phyloP scores from a whole-genome alignment of 2,329 filamentous ascomycete genomes.

The Fusarium denticulatum region DNA sequence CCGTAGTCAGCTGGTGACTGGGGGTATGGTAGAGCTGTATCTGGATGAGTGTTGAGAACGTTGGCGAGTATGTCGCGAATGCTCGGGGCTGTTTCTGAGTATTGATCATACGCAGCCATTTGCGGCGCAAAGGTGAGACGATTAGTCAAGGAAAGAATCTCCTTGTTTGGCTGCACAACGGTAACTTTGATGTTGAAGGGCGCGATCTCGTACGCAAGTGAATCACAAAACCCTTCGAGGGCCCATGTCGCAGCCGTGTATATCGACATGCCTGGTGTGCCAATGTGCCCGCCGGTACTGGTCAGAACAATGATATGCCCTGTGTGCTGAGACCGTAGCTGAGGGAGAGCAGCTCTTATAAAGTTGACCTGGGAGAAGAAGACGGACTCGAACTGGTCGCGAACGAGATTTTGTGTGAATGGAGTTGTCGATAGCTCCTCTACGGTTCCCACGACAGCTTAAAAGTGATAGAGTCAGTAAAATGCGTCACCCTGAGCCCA shows the following conservation, averaged over 20 bases:
- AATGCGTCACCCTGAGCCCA: not conserved
- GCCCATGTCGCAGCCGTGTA: slow-evolving; percentile 95
- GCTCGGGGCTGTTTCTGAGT: slow-evolving; percentile 71
- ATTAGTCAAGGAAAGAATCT: slow-evolving; percentile 88
- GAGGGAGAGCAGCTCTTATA: slow-evolving; percentile 86
- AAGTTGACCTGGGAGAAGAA: slow-evolving; percentile 98
- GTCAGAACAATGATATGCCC: slow-evolving; percentile 93
- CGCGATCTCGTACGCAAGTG: slow-evolving; percentile 92
- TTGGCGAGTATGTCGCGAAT: slow-evolving; percentile 85
- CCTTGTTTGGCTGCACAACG: slow-evolving; percentile 94
- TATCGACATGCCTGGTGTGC: slow-evolving; percentile 89
- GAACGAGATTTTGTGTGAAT: slow-evolving; percentile 79
- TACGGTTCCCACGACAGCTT: slow-evolving; percentile 89
- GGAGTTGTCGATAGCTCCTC: slow-evolving; percentile 84
- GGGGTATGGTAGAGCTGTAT: slow-evolving; percentile 59
- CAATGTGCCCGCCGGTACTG: slow-evolving; percentile 90
- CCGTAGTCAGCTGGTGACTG: slow-evolving; percentile 40
- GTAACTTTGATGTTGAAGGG: slow-evolving; percentile 98
- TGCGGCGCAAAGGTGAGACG: slow-evolving; percentile 85
- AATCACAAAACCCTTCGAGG: slow-evolving; percentile 94
- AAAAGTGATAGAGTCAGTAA: slow-evolving; percentile 22
- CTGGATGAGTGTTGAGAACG: slow-evolving; percentile 79
- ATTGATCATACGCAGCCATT: slow-evolving; percentile 63
- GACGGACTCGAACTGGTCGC: slow-evolving; percentile 92
- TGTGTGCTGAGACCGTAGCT: slow-evolving; percentile 80